These are phyloP conservation scores for Phaseolus lunatus DNA, from an alignment of 306 rosid species.

Conservation along the genomic window DNA sequence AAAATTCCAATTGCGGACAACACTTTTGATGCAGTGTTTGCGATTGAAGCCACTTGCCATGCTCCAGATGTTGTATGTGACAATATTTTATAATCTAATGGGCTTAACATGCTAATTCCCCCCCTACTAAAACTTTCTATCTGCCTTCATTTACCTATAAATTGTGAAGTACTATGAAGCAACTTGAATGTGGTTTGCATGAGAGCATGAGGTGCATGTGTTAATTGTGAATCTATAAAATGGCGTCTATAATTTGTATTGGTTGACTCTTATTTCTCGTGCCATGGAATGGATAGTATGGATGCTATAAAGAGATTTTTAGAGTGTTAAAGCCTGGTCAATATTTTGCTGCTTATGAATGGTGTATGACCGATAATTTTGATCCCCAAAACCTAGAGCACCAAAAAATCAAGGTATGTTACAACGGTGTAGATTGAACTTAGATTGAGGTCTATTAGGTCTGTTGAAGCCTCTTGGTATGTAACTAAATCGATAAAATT, in stretches of 20 bases:
- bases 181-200: conserved; percentile 14
- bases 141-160: conserved; percentile 3
- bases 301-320: conserved; percentile 93
- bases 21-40: conserved; percentile 91
- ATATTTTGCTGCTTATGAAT: conserved; percentile 92
- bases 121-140: conserved; percentile 8
- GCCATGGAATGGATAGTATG: conserved; percentile 57
- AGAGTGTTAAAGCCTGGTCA: conserved; percentile 96
- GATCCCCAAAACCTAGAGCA: conserved; percentile 80
- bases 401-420: conserved; percentile 79
- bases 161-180: background rate
- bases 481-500: conserved; percentile 31
- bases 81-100: conserved; percentile 13
- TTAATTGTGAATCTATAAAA: conserved; percentile 28
- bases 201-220: conserved; percentile 6
- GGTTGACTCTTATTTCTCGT: conserved; percentile 33
- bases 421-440: conserved; percentile 16
- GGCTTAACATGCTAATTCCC: background rate
- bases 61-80: conserved; percentile 92
- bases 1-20: conserved; percentile 86
- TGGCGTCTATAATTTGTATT: conserved; percentile 33
- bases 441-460: background rate
- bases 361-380: conserved; percentile 94
- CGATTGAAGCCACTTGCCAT: conserved; percentile 99
- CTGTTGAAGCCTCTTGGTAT: conserved; percentile 11